A percentile compares a stretch with the other conserved stretches of the same genome.
Evolutionary conservation across 345 rosid species (phyloP).

Genomic region (Adansonia digitata): DNA sequence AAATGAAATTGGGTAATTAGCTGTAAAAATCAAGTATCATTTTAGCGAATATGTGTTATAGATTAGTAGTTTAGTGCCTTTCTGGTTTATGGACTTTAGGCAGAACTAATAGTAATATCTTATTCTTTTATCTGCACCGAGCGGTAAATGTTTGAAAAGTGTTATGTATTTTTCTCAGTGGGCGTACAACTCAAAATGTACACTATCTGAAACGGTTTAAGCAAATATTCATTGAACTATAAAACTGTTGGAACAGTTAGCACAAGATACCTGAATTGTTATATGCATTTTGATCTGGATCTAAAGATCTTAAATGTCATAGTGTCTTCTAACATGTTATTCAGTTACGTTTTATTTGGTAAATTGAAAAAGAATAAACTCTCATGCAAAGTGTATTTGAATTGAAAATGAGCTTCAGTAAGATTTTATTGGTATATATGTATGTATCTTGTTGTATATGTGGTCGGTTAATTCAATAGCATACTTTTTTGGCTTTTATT

Average conservation of each 20-base stretch:
- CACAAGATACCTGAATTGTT: too few species aligned
- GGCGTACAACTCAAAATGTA: background rate
- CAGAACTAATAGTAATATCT: background rate
- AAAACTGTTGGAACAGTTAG: too few species aligned
- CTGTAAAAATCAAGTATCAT: background rate
- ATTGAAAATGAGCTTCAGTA: too few species aligned
- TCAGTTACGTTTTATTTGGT: too few species aligned
- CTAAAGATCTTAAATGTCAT: too few species aligned
- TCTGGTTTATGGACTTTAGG: background rate
- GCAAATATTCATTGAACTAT: background rate
- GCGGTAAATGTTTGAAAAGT: background rate
- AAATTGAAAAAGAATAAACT: too few species aligned
- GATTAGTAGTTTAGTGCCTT: background rate
- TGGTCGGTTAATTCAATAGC: too few species aligned
- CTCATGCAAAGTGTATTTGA: too few species aligned
- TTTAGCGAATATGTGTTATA: background rate
- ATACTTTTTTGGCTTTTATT: background rate
- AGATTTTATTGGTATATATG: too few species aligned
- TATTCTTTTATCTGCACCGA: background rate
- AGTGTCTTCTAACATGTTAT: too few species aligned
- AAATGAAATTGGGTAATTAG: background rate
- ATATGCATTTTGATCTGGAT: too few species aligned
- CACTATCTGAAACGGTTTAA: background rate
- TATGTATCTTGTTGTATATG: too few species aligned
- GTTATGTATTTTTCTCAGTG: background rate